Evolutionary conservation across 345 rosid species (phyloP).

Genomic region (Arabis hirsuta): DNA sequence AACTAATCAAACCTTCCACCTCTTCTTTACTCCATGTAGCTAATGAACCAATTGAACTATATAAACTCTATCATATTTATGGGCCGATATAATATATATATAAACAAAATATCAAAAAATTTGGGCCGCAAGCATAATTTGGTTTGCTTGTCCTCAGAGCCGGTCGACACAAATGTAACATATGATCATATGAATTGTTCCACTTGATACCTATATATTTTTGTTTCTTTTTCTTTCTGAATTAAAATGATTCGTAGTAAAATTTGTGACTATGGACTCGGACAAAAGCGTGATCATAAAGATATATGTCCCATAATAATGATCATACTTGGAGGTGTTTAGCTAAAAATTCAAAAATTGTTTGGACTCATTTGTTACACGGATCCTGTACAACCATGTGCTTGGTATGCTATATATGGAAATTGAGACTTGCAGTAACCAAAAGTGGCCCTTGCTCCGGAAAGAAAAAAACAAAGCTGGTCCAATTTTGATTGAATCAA

Average conservation of each 20-base stretch:
- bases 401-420: not conserved
- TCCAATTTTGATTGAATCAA: not conserved
- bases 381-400: slow-evolving; percentile 6
- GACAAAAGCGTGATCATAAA: not conserved
- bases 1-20: too few relatives aligned
- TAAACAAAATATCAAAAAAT: too few relatives aligned
- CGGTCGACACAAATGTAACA: too few relatives aligned
- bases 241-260: not conserved
- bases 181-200: too few relatives aligned
- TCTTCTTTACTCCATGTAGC: too few relatives aligned
- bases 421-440: slow-evolving; percentile 14
- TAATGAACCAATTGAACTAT: too few relatives aligned
- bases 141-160: too few relatives aligned
- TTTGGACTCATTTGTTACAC: not conserved
- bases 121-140: too few relatives aligned
- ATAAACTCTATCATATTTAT: too few relatives aligned
- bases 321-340: not conserved
- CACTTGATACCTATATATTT: not conserved
- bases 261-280: not conserved
- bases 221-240: not conserved
- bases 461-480: not conserved
- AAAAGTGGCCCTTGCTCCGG: slow-evolving; percentile 18
- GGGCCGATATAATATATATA: too few relatives aligned
- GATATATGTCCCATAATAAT: not conserved
- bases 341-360: not conserved